Evolutionary conservation across 805 yeast species (phyloP).

Genomic region (Clavispora phyllophila): DNA sequence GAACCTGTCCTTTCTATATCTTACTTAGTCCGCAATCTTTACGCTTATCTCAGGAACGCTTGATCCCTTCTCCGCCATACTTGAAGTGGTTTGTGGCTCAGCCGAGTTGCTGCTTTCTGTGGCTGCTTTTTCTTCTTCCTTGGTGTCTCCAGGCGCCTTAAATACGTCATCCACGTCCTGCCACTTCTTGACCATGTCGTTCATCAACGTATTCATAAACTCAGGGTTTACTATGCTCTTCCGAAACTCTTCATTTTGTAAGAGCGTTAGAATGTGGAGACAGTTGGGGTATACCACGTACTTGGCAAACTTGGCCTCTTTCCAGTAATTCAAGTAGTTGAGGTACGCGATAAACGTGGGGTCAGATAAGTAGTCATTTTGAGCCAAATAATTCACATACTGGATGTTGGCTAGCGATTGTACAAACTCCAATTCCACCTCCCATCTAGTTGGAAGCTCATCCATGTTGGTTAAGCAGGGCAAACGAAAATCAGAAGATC

Average conservation of each 20-base stretch:
- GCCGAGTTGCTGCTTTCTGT: not conserved
- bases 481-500: too few relatives aligned
- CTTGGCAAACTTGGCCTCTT: constrained; percentile 61
- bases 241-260: constrained; percentile 50
- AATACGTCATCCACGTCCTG: constrained; percentile 27
- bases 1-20: not conserved
- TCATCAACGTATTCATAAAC: constrained; percentile 54
- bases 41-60: not conserved
- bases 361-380: constrained; percentile 69
- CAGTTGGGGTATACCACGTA: constrained; percentile 84
- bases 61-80: not conserved
- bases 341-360: constrained; percentile 70
- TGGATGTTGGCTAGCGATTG: constrained; percentile 89
- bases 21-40: not conserved
- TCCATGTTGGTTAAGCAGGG: constrained; percentile 8
- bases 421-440: constrained; percentile 87
- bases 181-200: constrained; percentile 77
- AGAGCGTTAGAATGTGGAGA: constrained; percentile 67
- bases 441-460: constrained; percentile 74
- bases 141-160: not conserved
- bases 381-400: constrained; percentile 82
- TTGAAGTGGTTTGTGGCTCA: not conserved
- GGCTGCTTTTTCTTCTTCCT: not conserved
- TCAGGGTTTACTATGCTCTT: constrained; percentile 52
- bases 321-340: constrained; percentile 83